Evolutionary conservation across 2,329 filamentous ascomycete species (phyloP), one percentile per base, ranked within the genome.

Genomic region (Penicillium sp.): DNA sequence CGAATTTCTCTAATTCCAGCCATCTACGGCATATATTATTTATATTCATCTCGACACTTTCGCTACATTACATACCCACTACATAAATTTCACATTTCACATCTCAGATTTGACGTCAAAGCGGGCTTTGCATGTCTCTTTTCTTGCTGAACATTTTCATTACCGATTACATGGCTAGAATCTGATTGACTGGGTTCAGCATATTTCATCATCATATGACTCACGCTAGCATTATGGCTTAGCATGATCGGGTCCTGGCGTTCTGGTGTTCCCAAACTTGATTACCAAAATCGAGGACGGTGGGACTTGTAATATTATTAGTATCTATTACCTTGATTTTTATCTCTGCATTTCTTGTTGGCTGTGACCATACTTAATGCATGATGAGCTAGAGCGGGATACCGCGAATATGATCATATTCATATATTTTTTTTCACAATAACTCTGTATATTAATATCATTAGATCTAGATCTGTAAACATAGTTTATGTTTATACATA

Each of bases 91-190:
- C 52, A 59, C 52, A 52, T 58, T 52, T 58, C 47, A 55, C 50
- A 52, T 51, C 42, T 56, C 48, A 53, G 48, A 40, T 54, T 63
- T 59, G 71, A 68, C 70, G 73, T 71, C 71, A 73, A 74, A 74
- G 72, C 72, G 62, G 72, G 71, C 72, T 73, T 73, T 72, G 66
- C 60, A 62, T 30, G 66, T 72, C 68, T 57, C 63, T 61, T 55
- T 58, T 51, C 60, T 57, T 47, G 28, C 35, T 55, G 24, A 24
- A 47, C 43, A 55, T 58, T 58, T 58, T 52, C 21, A 18, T 49
- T 52, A 21, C 8, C n/a, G 18, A 42, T 42, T 42, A 18, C n/a
- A 18, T 18, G 3, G n/a, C 14, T 40, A 14, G 14, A n/a, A 33
- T 33, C 11, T 14, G 16, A 18, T 40, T 40, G 14, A n/a, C 9